Base-by-base conservation (phyloP, 257 asterid species). In the Solanum arcanum region DNA sequence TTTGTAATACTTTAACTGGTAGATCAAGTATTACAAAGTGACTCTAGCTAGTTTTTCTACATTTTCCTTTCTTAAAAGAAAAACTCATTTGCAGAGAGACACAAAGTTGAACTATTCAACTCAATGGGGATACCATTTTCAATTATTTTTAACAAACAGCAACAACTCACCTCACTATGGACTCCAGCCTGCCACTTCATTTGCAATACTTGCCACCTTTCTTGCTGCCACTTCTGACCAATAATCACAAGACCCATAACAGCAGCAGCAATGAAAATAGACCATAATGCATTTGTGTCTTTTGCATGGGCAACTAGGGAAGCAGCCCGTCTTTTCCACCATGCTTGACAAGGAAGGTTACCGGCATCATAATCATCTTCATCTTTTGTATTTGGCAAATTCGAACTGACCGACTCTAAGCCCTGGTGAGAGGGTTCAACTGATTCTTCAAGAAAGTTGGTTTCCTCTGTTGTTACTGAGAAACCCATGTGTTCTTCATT, bases 201-300 rank as follows among this genome's bases (percentile, higher is more conserved):
- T 88, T 92, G 98, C 92, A 96, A 88, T 88, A 90, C 84, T 89
- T 95, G 94, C 98, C 93, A 91, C 89, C 96, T 92, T 87, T 95
- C 98, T 83, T 93, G 93, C 91, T 93, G 97, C 98, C 97, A 96
- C 86, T 86, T 94, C 89, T 93, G 97, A 83, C 98, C 98, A 87
- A 94, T 90, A 87, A 96, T 88, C 72, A 95, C 97, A 84, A 96
- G 94, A 31, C 99, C 99, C 97, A 92, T 94, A 59, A 96, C 96
- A 86, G 98, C 94, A 73, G 98, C 98, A 75, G 97, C 98, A 88
- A 96, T 86, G 86, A 92, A 94, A 76, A 96, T 86, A 72, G 99
- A 96, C 99, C 99, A 96, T 83, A 94, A 88, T 20, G 99, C 35
- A 80, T 95, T 94, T 73, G 98, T 92, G 83, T 96, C 99, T 93